Conservation (phyloP, 257 asterid genomes). For the Solanum clarkiae region DNA sequence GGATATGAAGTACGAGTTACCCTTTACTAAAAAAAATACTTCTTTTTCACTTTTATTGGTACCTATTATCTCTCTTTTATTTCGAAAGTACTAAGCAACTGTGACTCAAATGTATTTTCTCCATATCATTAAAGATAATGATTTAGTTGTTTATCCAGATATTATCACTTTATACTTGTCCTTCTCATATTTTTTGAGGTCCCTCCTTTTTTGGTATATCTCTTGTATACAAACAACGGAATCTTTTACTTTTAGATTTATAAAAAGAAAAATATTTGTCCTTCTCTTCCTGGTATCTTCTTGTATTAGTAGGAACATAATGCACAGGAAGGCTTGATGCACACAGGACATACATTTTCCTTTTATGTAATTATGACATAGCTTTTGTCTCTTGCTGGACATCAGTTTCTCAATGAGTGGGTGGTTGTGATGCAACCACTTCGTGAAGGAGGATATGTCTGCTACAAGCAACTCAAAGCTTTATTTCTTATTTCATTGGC, state of each 20-base stretch:
- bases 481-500: not conserved
- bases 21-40: not conserved
- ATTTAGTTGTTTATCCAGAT: not conserved
- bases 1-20: too few species aligned
- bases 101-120: not conserved
- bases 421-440: not conserved
- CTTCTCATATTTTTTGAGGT: not conserved
- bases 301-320: not conserved
- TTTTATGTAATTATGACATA: not conserved
- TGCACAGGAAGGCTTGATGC: not conserved
- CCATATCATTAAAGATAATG: not conserved
- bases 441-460: not conserved
- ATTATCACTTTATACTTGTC: not conserved
- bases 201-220: not conserved
- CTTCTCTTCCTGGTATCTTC: not conserved
- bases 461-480: not conserved
- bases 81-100: not conserved
- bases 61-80: not conserved
- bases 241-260: not conserved
- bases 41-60: not conserved
- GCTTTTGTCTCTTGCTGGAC: not conserved
- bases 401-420: not conserved
- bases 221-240: not conserved
- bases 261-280: not conserved
- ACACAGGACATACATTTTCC: not conserved